phyloP scores from a whole-genome alignment of 768 basidiomycete species.

The Boletus speciosus region DNA sequence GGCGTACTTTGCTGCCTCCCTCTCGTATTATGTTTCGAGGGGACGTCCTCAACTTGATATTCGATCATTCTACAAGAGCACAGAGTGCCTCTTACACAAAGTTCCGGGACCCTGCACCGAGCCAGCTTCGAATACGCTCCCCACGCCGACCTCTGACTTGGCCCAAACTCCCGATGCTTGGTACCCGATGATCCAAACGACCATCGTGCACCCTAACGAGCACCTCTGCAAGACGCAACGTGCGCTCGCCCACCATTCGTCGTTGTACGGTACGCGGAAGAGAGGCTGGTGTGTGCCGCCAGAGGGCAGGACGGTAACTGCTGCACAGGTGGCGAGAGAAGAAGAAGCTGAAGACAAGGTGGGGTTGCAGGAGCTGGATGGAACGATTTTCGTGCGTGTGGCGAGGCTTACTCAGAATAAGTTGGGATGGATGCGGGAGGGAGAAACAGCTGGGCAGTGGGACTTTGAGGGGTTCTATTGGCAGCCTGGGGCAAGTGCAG shows the following conservation, averaged over 20 bases:
- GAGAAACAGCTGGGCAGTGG: slow-evolving; percentile 26
- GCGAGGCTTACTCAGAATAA: slow-evolving; percentile 49
- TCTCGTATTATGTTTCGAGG: slow-evolving; percentile 31
- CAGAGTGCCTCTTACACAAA: slow-evolving; percentile 34
- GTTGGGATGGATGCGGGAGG: slow-evolving; percentile 41
- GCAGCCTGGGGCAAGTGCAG: background rate
- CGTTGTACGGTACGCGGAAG: slow-evolving; percentile 40
- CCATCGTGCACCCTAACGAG: slow-evolving; percentile 56
- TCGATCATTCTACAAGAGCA: slow-evolving; percentile 27
- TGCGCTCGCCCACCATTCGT: slow-evolving; percentile 43
- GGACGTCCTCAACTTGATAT: slow-evolving; percentile 34
- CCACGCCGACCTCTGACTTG: slow-evolving; percentile 31
- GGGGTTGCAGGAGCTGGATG: slow-evolving; percentile 41
- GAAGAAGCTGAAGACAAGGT: slow-evolving; percentile 26
- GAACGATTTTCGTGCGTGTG: slow-evolving; percentile 58
- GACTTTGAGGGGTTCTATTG: slow-evolving; percentile 19
- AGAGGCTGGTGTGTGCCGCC: slow-evolving; percentile 23
- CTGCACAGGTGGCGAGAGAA: slow-evolving; percentile 18
- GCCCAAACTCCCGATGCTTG: slow-evolving; percentile 50
- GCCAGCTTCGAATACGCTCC: slow-evolving; percentile 28
- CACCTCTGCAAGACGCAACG: slow-evolving; percentile 48
- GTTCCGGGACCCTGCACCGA: slow-evolving; percentile 17
- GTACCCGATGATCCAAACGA: slow-evolving; percentile 51
- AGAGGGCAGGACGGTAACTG: slow-evolving; percentile 12
- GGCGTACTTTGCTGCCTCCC: slow-evolving; percentile 26